Evolutionary conservation across 2,329 filamentous ascomycete genomes (phyloP), one percentile per base, ranked within the genome.

Genomic region (Colletotrichum musae): DNA sequence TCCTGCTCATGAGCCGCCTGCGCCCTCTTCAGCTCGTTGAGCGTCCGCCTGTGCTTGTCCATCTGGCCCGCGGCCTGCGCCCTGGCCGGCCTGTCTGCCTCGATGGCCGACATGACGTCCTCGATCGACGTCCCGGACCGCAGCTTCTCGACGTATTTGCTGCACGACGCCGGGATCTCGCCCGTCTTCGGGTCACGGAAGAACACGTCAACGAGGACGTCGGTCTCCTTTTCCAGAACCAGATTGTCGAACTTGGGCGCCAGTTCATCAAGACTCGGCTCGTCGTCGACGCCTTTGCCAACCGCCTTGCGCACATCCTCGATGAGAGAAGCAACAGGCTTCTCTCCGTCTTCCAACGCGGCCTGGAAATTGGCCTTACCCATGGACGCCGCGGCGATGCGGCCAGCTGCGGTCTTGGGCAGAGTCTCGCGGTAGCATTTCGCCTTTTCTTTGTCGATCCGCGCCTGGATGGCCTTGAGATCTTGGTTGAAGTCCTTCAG

Each of bases 361-460:
- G 59, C 58, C 36, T 60, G 43, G 6, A 63, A 67, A 26, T 53
- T 63, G 21, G 21, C 45, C 28, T 54, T 60, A n/a, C 71, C 65
- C 54, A 72, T 71, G n/a, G 53, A 47, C n/a, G 48, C 26, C 50
- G 69, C 71, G 18, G 69, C 58, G 43, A 58, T 50, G 24, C 52
- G 54, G 6, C 65, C 64, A 24, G 59, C 61, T 10, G 56, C 45
- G n/a, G 71, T 63, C 16, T 51, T 65, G 72, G 77, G 63, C 75
- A 72, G 58, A 24, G 71, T 24, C n/a, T 64, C 84, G 63, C 84
- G 82, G 66, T 88, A 87, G 86, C 87, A 89, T 12, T 82, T 81
- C 69, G 82, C 81, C 73, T 87, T 87, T 74, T 88, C 86, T 32
- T 82, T 82, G 10, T 80, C 78, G 72, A 89, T 83, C 68, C 83